Percentiles rank a stretch among this genome's conserved stretches.
Conservation (phyloP, 257 asterid species). For the Ballota nigra region DNA sequence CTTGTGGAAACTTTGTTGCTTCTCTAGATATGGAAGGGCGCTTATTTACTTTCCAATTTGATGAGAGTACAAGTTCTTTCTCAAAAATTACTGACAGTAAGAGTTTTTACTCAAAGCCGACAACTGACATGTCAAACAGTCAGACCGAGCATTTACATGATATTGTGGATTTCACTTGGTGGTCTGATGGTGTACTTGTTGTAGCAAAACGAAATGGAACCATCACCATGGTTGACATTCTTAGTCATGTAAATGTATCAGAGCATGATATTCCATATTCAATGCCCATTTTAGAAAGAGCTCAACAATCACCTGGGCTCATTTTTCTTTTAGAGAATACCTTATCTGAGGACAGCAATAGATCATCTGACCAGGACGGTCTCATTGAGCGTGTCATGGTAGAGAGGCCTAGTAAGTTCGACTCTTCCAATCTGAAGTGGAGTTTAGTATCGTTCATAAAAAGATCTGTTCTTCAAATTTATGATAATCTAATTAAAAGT, state of each 20-base stretch:
- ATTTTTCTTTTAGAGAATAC: constrained; percentile 69
- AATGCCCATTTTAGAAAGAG: constrained; percentile 74
- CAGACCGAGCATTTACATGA: constrained; percentile 37
- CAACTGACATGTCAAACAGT: constrained; percentile 34
- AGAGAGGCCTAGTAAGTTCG: constrained; percentile 35
- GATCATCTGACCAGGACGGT: constrained; percentile 40
- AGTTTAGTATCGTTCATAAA: constrained; percentile 62
- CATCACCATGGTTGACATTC: constrained; percentile 59
- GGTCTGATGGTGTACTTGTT: constrained; percentile 74
- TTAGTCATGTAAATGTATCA: constrained; percentile 38
- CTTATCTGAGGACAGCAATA: constrained; percentile 35
- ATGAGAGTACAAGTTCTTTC: constrained; percentile 49
- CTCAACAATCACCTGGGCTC: constrained; percentile 53
- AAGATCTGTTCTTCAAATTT: constrained; percentile 73
- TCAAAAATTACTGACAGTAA: constrained; percentile 38
- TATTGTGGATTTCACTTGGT: constrained; percentile 85
- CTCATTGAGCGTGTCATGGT: constrained; percentile 37
- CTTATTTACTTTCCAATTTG: constrained; percentile 62
- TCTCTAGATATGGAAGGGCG: constrained; percentile 69
- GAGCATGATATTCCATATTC: constrained; percentile 54
- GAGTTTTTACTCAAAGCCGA: constrained; percentile 31
- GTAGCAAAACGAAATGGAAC: constrained; percentile 61
- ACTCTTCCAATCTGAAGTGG: constrained; percentile 62
- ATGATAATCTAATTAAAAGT: constrained; percentile 56
- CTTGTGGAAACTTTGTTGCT: constrained; percentile 61